Percentiles rank a stretch among this genome's conserved stretches.
phyloP scores from a whole-genome alignment of 306 rosid species.

The Comarum palustre region DNA sequence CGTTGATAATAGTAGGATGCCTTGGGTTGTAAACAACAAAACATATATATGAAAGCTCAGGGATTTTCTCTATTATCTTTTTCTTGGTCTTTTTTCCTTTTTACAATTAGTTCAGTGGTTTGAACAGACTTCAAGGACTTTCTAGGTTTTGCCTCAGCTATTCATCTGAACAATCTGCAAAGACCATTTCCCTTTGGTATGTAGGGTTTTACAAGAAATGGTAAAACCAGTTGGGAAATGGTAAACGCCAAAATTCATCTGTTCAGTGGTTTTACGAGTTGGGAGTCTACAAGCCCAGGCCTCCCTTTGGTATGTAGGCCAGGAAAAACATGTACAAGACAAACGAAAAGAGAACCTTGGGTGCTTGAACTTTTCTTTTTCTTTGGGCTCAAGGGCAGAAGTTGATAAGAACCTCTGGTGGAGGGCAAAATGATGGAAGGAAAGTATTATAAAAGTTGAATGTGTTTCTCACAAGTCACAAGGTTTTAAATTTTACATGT shows the following conservation, averaged over 20 bases:
- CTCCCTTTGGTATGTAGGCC: not conserved
- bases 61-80: not conserved
- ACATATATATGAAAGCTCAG: not conserved
- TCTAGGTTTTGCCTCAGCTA: conserved; percentile 21
- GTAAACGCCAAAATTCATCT: too few species aligned
- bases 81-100: not conserved
- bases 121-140: not conserved
- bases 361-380: conserved; percentile 15
- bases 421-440: conserved; percentile 15
- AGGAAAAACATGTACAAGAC: conserved; percentile 16
- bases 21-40: not conserved
- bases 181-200: not conserved
- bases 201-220: not conserved
- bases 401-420: conserved; percentile 21
- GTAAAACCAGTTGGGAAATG: too few species aligned
- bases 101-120: not conserved
- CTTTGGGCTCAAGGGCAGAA: conserved; percentile 14
- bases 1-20: not conserved
- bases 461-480: not conserved
- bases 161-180: conserved; percentile 13
- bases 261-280: too few species aligned
- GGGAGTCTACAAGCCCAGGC: too few species aligned
- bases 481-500: not conserved
- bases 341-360: conserved; percentile 19
- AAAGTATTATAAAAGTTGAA: conserved; percentile 9